Evolutionary conservation across 148 eudicot species (phyloP), one percentile per base, ranked within the genome.

Genomic region (Amaranthus hypochondriacus): DNA sequence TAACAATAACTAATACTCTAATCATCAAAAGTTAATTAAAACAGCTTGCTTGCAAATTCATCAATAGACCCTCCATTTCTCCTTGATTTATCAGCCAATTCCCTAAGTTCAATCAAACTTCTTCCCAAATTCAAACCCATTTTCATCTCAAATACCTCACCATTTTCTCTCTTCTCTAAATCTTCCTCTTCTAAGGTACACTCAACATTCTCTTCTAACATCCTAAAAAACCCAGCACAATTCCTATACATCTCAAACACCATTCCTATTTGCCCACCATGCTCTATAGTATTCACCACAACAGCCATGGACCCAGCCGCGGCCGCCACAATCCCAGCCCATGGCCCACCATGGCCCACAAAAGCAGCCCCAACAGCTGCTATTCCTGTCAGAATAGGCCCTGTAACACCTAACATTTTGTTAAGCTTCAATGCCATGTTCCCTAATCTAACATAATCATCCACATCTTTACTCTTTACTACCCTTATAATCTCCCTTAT

Each of bases 201-300:
- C 81, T 77, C 87, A 8, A 84, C 78, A 9, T 51, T 66, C 69
- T 84, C 89, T 67, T 78, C 86, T 76, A 90, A 63, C 0, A 75
- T 51, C 48, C 71, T 71, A 59, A 82, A 87, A 60, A 80, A 85
- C 2, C 89, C 90, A 4, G 87, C 89, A 74, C 78, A 83, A 66
- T 85, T 83, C 59, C 92, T 82, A 49, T 88, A 88, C 96, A 90
- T 88, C 78, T 90, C 92, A 73, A 85, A 73, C 73, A 86, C 90
- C 92, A 90, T 88, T 63, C 92, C 96, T 54, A 90, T 90, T 76
- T 88, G 96, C 2, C 89, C 92, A 21, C 96, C 96, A 78, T 86
- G 92, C 78, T 86, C 83, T 21, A 89, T 21, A 8, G 79, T 76
- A 68, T 80, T 86, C 69, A 83, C 87, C 56, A 83, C 79, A 49